Evolutionary conservation across 352 stramenopile species (phyloP).

Genomic region (Pythium chondricola): DNA sequence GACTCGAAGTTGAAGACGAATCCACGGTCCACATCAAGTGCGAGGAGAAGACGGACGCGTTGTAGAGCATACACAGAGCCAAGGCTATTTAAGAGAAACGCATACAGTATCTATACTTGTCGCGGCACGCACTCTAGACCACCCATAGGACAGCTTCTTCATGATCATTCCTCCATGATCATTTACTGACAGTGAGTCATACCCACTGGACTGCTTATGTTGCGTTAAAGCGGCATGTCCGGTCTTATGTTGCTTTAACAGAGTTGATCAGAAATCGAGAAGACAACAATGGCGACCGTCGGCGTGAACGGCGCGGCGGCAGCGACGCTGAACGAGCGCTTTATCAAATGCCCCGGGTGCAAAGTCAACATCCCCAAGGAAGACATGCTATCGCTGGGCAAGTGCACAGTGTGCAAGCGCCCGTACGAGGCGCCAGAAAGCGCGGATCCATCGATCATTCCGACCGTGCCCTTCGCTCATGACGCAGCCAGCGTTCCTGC

Average conservation of each 20-base stretch:
- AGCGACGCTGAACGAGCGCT: conserved; percentile 62
- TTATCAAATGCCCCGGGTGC: conserved; percentile 73
- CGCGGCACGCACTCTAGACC: too few species aligned
- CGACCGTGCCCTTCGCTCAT: conserved; percentile 35
- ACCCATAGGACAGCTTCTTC: too few species aligned
- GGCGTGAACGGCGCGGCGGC: conserved; percentile 52
- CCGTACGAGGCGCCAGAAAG: conserved; percentile 29
- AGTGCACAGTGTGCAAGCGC: conserved; percentile 52
- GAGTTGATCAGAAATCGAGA: conserved; percentile 3
- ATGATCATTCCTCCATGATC: too few species aligned
- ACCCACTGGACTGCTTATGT: too few species aligned
- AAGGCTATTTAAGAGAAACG: too few species aligned
- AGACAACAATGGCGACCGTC: conserved; percentile 24
- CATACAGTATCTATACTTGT: too few species aligned
- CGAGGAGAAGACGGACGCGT: too few species aligned
- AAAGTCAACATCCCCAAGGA: conserved; percentile 78
- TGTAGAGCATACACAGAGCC: too few species aligned
- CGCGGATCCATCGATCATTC: conserved; percentile 21
- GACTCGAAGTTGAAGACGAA: too few species aligned
- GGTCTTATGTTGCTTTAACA: conserved; percentile 2
- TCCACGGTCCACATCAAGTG: too few species aligned
- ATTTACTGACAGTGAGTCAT: too few species aligned
- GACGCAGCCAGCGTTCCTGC: background rate
- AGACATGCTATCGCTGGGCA: conserved; percentile 53
- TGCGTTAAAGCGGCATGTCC: too few species aligned